Evolutionary conservation across 148 eudicot genomes (phyloP).

Genomic region (Fagopyrum homotropicum): DNA sequence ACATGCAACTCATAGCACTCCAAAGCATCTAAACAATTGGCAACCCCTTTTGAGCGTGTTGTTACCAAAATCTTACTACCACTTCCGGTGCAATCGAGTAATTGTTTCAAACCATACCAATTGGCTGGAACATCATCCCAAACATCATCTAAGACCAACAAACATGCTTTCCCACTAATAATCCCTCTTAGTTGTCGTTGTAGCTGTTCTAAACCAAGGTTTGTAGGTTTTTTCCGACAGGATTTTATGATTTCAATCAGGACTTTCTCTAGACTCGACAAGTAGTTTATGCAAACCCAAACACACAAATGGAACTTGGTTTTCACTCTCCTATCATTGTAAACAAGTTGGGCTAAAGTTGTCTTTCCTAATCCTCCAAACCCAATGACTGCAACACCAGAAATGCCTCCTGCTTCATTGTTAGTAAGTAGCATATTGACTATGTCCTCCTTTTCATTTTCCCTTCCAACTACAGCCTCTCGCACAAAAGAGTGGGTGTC

Average conservation of each 20-base stretch:
- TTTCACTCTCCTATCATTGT: neutral
- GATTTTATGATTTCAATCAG: slow-evolving; percentile 18
- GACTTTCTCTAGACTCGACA: slow-evolving; percentile 14
- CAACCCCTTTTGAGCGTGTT: slow-evolving; percentile 23
- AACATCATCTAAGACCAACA: slow-evolving; percentile 23
- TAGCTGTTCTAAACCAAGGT: neutral
- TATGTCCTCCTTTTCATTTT: neutral
- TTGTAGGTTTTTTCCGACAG: slow-evolving; percentile 8
- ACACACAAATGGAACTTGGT: neutral
- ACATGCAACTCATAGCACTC: slow-evolving; percentile 14
- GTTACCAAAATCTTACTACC: slow-evolving; percentile 32
- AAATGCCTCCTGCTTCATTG: neutral
- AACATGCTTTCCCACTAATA: slow-evolving; percentile 5
- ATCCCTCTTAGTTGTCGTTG: slow-evolving; percentile 7
- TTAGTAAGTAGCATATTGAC: neutral
- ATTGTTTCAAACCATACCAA: slow-evolving; percentile 17
- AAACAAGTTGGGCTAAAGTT: neutral
- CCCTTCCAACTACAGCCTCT: neutral
- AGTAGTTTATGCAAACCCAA: slow-evolving; percentile 26
- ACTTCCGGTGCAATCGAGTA: neutral
- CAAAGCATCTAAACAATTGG: slow-evolving; percentile 18
- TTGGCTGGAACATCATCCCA: slow-evolving; percentile 23
- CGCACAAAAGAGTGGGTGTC: neutral
- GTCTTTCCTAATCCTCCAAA: slow-evolving; percentile 6
- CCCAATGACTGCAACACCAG: neutral